Conservation (phyloP, 2,329 filamentous ascomycete species). For the Sordariomycetes sp. region DNA sequence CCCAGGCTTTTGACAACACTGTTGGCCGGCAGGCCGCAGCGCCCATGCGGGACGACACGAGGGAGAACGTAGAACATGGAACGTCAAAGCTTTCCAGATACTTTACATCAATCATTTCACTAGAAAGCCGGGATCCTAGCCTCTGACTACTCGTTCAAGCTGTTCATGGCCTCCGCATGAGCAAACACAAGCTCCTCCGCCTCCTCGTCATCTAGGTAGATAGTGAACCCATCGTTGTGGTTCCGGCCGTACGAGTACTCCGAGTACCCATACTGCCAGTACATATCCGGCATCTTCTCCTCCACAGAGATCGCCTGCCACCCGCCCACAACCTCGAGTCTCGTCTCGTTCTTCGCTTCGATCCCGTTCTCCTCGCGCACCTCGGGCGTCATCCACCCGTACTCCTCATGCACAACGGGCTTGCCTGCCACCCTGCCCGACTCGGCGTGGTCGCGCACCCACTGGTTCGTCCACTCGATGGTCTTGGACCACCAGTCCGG, state of each 20-base stretch:
- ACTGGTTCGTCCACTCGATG: slow-evolving; percentile 38
- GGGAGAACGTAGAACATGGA: no score
- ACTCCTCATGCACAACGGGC: slow-evolving; percentile 45
- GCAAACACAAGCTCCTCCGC: slow-evolving; percentile 30
- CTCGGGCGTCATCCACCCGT: slow-evolving; percentile 41
- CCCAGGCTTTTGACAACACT: no score
- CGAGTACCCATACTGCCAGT: slow-evolving; percentile 43
- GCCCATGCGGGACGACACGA: no score
- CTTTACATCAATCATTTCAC: no score
- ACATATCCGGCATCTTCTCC: slow-evolving; percentile 40
- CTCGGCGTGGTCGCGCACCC: slow-evolving; percentile 41
- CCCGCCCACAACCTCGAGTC: slow-evolving; percentile 30
- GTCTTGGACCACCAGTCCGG: slow-evolving; percentile 46
- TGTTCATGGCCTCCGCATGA: slow-evolving; percentile 29
- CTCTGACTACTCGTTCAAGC: slow-evolving; percentile 5
- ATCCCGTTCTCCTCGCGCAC: slow-evolving; percentile 33
- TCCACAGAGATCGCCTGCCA: slow-evolving; percentile 39
- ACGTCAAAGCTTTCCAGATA: no score
- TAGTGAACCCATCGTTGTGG: slow-evolving; percentile 45
- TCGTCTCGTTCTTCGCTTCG: slow-evolving; percentile 27
- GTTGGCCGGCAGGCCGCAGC: no score
- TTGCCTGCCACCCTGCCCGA: slow-evolving; percentile 30
- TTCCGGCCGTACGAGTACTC: slow-evolving; percentile 42
- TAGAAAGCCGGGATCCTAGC: no score
- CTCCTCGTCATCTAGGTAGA: slow-evolving; percentile 39